Percentiles rank a stretch among this genome's conserved stretches.
Evolutionary conservation across 2,329 filamentous ascomycete species (phyloP).

Genomic region (Phoma herbarum): DNA sequence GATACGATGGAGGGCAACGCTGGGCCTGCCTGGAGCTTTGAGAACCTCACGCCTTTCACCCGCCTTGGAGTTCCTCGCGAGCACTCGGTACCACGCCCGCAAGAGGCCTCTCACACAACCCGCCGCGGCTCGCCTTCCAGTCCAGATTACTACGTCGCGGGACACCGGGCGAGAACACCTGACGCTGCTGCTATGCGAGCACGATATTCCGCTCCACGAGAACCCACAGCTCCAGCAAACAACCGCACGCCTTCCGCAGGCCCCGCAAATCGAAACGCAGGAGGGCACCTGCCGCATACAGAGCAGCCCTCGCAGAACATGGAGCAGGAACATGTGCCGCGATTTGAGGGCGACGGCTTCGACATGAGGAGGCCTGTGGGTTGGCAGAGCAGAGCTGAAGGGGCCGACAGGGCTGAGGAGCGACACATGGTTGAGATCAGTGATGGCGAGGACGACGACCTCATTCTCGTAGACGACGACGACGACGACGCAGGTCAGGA

Average conservation of each 20-base stretch:
- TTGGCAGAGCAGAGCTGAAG: slow-evolving; percentile 32
- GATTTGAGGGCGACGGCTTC: slow-evolving; percentile 62
- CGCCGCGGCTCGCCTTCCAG: slow-evolving; percentile 15
- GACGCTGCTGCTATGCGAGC: slow-evolving; percentile 11
- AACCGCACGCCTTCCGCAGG: slow-evolving; percentile 11
- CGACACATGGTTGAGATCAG: slow-evolving; percentile 14
- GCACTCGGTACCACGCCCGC: slow-evolving; percentile 10
- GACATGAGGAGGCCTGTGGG: slow-evolving; percentile 63
- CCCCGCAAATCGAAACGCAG: slow-evolving; percentile 24
- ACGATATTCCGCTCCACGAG: slow-evolving; percentile 3
- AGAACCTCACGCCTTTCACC: slow-evolving; percentile 19
- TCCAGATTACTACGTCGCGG: slow-evolving; percentile 8
- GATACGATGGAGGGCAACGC: slow-evolving; percentile 44
- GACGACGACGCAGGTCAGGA: slow-evolving; percentile 15
- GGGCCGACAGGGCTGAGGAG: slow-evolving; percentile 1
- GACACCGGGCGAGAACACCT: slow-evolving; percentile 17
- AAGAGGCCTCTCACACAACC: slow-evolving; percentile 17
- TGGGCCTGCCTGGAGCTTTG: slow-evolving; percentile 38
- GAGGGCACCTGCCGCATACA: slow-evolving; percentile 32
- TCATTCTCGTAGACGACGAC: slow-evolving; percentile 5
- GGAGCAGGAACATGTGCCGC: slow-evolving; percentile 27
- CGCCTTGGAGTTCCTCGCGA: slow-evolving; percentile 21
- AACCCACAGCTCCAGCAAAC: slow-evolving; percentile 6
- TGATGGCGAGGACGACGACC: slow-evolving; percentile 21
- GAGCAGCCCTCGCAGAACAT: slow-evolving; percentile 31